phyloP scores from a whole-genome alignment of 176 grass and related monocot species.

The Juncus effusus region DNA sequence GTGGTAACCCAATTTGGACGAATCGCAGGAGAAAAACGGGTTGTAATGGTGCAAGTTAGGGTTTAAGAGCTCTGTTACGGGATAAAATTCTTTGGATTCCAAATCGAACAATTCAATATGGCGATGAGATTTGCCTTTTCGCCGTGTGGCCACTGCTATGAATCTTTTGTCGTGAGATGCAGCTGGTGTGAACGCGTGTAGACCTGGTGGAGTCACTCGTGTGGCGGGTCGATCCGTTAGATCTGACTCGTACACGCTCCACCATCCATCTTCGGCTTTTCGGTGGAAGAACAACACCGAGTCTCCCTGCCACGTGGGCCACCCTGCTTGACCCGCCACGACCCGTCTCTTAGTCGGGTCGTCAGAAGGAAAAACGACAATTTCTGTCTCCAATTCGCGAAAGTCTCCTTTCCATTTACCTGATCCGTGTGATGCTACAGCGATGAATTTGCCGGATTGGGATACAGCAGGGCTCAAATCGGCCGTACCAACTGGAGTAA shows the following conservation, averaged over 20 bases:
- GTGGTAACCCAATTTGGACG: constrained; percentile 63
- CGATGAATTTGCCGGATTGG: constrained; percentile 44
- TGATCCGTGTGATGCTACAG: constrained; percentile 75
- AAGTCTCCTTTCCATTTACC: constrained; percentile 74
- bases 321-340: constrained; percentile 38
- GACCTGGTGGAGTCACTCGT: constrained; percentile 62
- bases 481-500: constrained; percentile 45
- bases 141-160: constrained; percentile 65
- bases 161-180: constrained; percentile 34
- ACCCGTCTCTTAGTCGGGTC: constrained; percentile 48
- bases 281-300: constrained; percentile 65
- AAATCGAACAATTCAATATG: constrained; percentile 88
- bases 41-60: constrained; percentile 82
- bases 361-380: constrained; percentile 49
- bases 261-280: constrained; percentile 84
- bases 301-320: constrained; percentile 76
- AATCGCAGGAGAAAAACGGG: constrained; percentile 70
- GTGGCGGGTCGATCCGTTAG: constrained; percentile 27
- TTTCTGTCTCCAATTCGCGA: constrained; percentile 61
- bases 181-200: constrained; percentile 85
- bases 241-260: constrained; percentile 69
- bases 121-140: constrained; percentile 47
- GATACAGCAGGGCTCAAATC: constrained; percentile 89
- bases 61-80: constrained; percentile 50
- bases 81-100: constrained; percentile 44